Evolutionary conservation across 169 alveolate genomes (phyloP).

Genomic region (Sarcocystis neurona): DNA sequence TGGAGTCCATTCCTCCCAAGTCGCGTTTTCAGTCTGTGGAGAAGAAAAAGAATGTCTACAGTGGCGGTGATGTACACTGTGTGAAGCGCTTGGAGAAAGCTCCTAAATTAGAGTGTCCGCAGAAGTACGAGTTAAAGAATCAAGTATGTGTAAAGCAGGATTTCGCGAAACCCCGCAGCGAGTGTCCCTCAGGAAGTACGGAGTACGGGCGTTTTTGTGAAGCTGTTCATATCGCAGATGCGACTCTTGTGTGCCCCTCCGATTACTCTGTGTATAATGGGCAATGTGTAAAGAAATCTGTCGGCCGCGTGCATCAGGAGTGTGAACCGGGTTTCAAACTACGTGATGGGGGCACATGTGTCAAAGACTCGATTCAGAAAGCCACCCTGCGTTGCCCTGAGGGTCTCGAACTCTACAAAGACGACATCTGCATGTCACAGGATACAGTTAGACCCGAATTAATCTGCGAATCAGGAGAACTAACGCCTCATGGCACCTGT

Average conservation of each 20-base stretch:
- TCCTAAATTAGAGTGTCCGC: conserved; percentile 47
- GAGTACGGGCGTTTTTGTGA: conserved; percentile 4
- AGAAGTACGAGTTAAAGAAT: conserved; percentile 21
- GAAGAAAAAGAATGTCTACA: no score
- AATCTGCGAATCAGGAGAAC: conserved; percentile 38
- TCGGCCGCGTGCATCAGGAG: neutral
- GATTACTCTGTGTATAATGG: conserved; percentile 31
- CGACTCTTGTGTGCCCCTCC: conserved; percentile 30
- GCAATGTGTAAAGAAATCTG: conserved; percentile 16
- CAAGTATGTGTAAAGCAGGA: conserved; percentile 23
- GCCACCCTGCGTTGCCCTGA: conserved; percentile 29
- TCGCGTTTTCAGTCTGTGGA: no score
- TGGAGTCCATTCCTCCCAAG: no score
- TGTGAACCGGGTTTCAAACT: conserved; percentile 38
- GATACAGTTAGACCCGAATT: neutral
- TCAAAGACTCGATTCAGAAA: neutral
- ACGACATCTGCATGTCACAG: neutral
- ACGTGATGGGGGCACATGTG: conserved; percentile 29
- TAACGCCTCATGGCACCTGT: conserved; percentile 60
- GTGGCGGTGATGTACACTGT: no score
- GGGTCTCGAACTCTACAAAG: conserved; percentile 17
- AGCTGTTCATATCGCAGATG: conserved; percentile 33
- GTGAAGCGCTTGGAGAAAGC: conserved; percentile 46
- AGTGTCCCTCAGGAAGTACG: conserved; percentile 42
- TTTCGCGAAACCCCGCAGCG: conserved; percentile 3